phyloP scores from a whole-genome alignment of 169 alveolate species.

The Plasmodium inui region DNA sequence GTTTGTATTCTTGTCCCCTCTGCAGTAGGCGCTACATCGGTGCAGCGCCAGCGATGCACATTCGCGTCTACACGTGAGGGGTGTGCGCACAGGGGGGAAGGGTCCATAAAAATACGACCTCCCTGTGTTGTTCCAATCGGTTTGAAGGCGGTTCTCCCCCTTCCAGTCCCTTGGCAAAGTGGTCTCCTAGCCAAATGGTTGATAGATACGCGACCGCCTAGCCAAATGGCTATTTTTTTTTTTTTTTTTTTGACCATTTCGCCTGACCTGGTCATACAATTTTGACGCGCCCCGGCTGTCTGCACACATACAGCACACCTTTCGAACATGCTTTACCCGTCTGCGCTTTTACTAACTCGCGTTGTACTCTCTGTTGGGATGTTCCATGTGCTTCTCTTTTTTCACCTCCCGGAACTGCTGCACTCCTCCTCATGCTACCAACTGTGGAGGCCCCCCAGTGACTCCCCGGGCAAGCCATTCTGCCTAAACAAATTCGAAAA shows the following conservation, averaged over 20 bases:
- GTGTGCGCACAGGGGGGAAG: background rate
- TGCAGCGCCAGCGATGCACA: background rate
- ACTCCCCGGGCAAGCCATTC: background rate
- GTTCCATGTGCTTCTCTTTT: background rate
- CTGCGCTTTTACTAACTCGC: background rate
- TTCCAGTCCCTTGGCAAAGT: background rate
- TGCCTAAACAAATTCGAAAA: background rate
- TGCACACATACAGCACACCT: background rate
- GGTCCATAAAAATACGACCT: background rate
- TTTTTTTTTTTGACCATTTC: background rate
- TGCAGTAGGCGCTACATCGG: background rate
- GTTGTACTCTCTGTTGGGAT: background rate
- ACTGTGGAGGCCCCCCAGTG: background rate
- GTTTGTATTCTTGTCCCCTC: background rate
- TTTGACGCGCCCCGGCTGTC: background rate
- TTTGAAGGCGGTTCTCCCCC: background rate
- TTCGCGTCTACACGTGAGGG: background rate
- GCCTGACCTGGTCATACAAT: constrained; percentile 3
- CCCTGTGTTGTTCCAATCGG: background rate
- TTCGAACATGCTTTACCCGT: background rate
- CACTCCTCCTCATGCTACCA: background rate
- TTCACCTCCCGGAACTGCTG: background rate
- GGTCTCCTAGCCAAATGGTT: background rate
- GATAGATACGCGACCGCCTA: background rate
- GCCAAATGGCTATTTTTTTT: background rate